These are phyloP conservation scores for Cladosporium oxysporum DNA, from an alignment of 2,329 filamentous ascomycete species.

Conservation along the genomic window DNA sequence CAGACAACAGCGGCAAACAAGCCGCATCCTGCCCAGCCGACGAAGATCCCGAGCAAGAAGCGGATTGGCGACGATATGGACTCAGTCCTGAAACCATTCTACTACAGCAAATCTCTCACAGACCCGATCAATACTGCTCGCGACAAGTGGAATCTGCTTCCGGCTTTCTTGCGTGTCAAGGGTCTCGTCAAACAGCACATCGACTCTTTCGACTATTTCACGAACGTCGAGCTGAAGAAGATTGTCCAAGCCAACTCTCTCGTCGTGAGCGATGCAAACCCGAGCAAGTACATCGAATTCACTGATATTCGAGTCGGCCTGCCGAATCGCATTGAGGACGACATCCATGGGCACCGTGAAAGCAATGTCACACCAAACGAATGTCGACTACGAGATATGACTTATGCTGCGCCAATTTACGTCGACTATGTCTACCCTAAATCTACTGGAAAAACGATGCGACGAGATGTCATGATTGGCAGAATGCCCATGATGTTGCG, in stretches of 20 bases:
- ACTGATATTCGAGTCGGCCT: constrained; percentile 79
- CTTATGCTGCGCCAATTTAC: constrained; percentile 92
- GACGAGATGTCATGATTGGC: constrained; percentile 75
- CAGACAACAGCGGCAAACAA: constrained; percentile 5
- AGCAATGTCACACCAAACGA: constrained; percentile 83
- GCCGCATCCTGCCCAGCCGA: constrained; percentile 21
- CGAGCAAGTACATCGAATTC: constrained; percentile 75
- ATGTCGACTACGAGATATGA: constrained; percentile 93
- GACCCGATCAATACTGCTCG: constrained; percentile 70
- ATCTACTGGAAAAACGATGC: constrained; percentile 73
- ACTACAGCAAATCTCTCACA: constrained; percentile 66
- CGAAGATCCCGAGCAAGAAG: constrained; percentile 26
- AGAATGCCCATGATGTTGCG: constrained; percentile 96
- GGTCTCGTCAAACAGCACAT: constrained; percentile 96
- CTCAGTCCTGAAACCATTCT: constrained; percentile 68
- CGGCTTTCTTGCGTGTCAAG: constrained; percentile 98
- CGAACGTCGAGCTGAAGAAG: constrained; percentile 94
- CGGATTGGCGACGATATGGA: constrained; percentile 47
- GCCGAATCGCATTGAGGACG: constrained; percentile 77
- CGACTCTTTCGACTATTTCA: constrained; percentile 98
- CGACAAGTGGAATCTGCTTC: constrained; percentile 96
- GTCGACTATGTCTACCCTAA: constrained; percentile 90
- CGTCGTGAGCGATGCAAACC: constrained; percentile 89
- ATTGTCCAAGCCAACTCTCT: constrained; percentile 89
- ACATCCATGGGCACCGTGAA: constrained; percentile 67